Conservation (phyloP, 208 protist genomes). For the Crithidia brevicula region DNA sequence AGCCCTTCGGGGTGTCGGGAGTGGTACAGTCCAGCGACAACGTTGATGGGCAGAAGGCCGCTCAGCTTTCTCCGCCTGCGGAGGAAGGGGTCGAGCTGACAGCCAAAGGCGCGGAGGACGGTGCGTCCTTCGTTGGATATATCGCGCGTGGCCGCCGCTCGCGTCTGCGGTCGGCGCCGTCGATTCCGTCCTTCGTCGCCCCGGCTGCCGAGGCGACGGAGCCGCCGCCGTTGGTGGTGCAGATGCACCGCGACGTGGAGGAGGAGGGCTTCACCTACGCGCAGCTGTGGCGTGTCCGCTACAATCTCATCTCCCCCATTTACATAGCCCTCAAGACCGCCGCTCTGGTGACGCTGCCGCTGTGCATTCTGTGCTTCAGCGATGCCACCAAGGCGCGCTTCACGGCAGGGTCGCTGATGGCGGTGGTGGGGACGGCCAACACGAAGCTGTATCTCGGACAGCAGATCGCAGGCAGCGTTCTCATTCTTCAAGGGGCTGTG, state of each 20-base stretch:
- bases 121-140: slow-evolving; percentile 8
- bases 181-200: not conserved
- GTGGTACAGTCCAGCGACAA: not conserved
- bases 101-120: not conserved
- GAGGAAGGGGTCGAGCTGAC: not conserved
- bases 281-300: slow-evolving; percentile 19
- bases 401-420: slow-evolving; percentile 27
- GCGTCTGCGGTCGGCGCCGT: not conserved
- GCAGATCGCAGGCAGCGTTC: slow-evolving; percentile 37
- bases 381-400: slow-evolving; percentile 26
- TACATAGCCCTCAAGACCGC: slow-evolving; percentile 36
- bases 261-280: slow-evolving; percentile 29
- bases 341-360: slow-evolving; percentile 32
- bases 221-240: slow-evolving; percentile 26
- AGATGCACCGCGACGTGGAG: slow-evolving; percentile 23
- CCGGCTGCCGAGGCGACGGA: slow-evolving; percentile 12
- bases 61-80: not conserved
- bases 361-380: slow-evolving; percentile 33
- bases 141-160: slow-evolving; percentile 20
- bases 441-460: slow-evolving; percentile 46
- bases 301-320: slow-evolving; percentile 28
- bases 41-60: not conserved
- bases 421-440: slow-evolving; percentile 34
- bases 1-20: slow-evolving; percentile 1
- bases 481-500: slow-evolving; percentile 31